Conservation (phyloP, 371 early-diverging fungal species). For the Apophysomyces variabilis region DNA sequence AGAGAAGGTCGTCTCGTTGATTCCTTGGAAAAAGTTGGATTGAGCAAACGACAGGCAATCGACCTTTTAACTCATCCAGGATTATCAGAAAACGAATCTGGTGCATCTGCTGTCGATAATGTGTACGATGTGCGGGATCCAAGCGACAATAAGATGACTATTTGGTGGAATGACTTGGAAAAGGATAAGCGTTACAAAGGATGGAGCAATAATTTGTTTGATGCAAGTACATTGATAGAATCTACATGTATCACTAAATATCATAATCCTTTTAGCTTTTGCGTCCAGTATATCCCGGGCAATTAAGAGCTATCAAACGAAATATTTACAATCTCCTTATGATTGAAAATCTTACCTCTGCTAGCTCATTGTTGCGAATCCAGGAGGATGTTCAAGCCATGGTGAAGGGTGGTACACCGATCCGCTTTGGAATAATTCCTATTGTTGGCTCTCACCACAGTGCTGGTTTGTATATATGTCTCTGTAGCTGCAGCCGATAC, state of each 20-base stretch:
- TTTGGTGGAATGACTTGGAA: constrained; percentile 93
- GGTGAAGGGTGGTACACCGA: constrained; percentile 72
- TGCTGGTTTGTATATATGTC: constrained; percentile 27
- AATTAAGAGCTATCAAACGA: constrained; percentile 71
- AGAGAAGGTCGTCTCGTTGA: constrained; percentile 39
- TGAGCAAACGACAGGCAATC: constrained; percentile 66
- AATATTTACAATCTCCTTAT: constrained; percentile 78
- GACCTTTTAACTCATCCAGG: constrained; percentile 62
- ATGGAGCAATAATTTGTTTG: constrained; percentile 66
- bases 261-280: constrained; percentile 34
- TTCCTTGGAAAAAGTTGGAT: constrained; percentile 52
- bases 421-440: constrained; percentile 85
- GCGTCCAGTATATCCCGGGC: constrained; percentile 67
- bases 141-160: constrained; percentile 46
- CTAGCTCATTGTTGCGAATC: constrained; percentile 51
- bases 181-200: constrained; percentile 74
- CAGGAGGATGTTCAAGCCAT: constrained; percentile 58
- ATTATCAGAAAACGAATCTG: constrained; percentile 23
- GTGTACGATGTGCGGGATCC: constrained; percentile 82
- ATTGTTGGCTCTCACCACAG: constrained; percentile 44
- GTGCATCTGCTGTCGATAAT: constrained; percentile 43
- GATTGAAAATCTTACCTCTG: constrained; percentile 65
- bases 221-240: constrained; percentile 31
- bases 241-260: not conserved
- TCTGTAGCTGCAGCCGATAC: not conserved